These are phyloP conservation scores for Nelumbo lutea DNA, from an alignment of 164 flowering plant species.

Conservation along the genomic window DNA sequence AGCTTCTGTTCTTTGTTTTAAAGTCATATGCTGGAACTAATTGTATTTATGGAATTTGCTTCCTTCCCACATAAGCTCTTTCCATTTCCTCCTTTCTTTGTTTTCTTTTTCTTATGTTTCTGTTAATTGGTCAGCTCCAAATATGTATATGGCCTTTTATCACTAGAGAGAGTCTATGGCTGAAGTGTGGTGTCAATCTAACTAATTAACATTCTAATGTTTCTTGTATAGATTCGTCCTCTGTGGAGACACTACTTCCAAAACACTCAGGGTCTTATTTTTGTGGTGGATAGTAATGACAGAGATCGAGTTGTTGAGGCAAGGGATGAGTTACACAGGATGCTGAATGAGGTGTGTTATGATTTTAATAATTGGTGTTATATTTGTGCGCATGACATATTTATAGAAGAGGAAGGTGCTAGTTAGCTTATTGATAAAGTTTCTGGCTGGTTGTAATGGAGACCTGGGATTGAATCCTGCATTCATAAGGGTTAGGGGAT, in stretches of 20 bases:
- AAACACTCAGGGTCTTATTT: constrained; percentile 72
- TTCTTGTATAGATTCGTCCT: constrained; percentile 49
- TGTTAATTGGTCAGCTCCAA: not conserved
- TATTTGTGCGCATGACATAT: not conserved
- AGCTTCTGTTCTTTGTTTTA: not conserved
- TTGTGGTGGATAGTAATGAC: constrained; percentile 81
- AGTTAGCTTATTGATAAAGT: too few species aligned
- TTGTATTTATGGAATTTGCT: not conserved
- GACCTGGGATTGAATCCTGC: too few species aligned
- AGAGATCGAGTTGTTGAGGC: constrained; percentile 67
- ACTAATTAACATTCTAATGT: not conserved
- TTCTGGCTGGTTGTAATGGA: too few species aligned
- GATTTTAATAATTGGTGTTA: not conserved
- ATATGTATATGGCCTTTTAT: not conserved
- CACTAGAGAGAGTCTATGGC: not conserved
- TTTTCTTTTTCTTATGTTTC: too few species aligned
- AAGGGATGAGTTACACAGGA: constrained; percentile 72
- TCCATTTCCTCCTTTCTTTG: not conserved
- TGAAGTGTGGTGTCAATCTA: not conserved
- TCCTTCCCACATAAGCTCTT: not conserved
- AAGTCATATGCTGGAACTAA: not conserved
- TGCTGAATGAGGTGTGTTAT: constrained; percentile 64
- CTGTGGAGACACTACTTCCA: constrained; percentile 82
- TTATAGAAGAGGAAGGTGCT: not conserved
- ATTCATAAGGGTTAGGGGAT: too few species aligned